Conservation (phyloP, 2,329 filamentous ascomycete species). For the Monosporascus cannonballus region DNA sequence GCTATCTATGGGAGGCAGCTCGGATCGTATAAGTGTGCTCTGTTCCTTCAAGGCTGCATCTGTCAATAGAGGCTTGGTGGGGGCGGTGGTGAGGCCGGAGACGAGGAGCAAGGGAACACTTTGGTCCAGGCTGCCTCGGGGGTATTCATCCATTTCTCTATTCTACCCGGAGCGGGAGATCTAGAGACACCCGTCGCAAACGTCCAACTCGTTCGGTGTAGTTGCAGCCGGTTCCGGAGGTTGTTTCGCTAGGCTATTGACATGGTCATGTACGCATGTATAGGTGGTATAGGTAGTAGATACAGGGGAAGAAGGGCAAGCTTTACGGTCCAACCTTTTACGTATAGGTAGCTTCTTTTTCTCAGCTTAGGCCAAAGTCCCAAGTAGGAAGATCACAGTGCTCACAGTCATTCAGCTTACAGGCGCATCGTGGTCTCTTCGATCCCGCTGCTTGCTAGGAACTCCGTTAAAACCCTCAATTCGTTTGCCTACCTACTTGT, state of each 20-base stretch:
- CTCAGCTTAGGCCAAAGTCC: too few relatives aligned
- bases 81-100: conserved; percentile 59
- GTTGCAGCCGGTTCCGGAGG: not conserved
- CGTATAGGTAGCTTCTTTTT: too few relatives aligned
- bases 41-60: conserved; percentile 50
- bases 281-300: not conserved
- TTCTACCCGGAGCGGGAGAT: conserved; percentile 3
- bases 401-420: too few relatives aligned
- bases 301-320: not conserved
- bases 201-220: not conserved
- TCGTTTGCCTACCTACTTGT: too few relatives aligned
- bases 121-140: conserved; percentile 72
- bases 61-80: conserved; percentile 32
- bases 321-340: not conserved
- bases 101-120: conserved; percentile 81
- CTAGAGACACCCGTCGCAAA: conserved; percentile 9
- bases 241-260: not conserved
- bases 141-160: conserved; percentile 68
- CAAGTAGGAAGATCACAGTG: too few relatives aligned
- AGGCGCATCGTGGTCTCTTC: too few relatives aligned
- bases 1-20: conserved; percentile 60
- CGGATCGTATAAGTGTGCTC: conserved; percentile 61
- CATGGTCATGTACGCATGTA: not conserved
- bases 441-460: too few relatives aligned
- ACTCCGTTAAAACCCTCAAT: too few relatives aligned